phyloP scores from a whole-genome alignment of 192 early-diverging fungal genomes.

The Obelidium mucronatum region DNA sequence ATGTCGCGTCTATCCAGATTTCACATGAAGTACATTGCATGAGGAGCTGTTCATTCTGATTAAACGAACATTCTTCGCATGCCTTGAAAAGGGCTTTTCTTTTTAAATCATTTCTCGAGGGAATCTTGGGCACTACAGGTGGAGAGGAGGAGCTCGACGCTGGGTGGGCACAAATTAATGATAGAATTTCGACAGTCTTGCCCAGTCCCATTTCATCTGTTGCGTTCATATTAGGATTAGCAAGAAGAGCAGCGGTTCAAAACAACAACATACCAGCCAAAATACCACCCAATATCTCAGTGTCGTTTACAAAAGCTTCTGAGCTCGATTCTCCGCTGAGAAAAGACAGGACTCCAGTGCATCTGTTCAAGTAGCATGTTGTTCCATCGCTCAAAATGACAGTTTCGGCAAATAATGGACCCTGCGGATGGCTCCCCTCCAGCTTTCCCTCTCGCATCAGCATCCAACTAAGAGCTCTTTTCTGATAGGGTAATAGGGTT shows the following conservation, averaged over 20 bases:
- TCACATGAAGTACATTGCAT: too few relatives aligned
- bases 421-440: background rate
- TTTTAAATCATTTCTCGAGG: too few relatives aligned
- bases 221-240: background rate
- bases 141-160: conserved; percentile 10
- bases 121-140: conserved; percentile 5
- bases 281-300: conserved; percentile 45
- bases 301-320: background rate
- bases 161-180: conserved; percentile 60
- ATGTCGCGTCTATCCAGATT: too few relatives aligned
- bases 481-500: conserved; percentile 41
- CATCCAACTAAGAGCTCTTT: conserved; percentile 51
- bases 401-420: conserved; percentile 15
- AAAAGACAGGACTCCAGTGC: conserved; percentile 17
- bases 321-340: background rate
- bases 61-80: too few relatives aligned
- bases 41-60: too few relatives aligned
- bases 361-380: background rate
- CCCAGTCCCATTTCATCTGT: conserved; percentile 72
- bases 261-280: conserved; percentile 46
- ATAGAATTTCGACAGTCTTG: conserved; percentile 72
- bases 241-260: background rate
- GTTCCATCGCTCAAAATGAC: background rate
- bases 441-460: conserved; percentile 39
- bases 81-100: too few relatives aligned